Conservation (phyloP, 768 basidiomycete genomes). For the Chiua virens region DNA sequence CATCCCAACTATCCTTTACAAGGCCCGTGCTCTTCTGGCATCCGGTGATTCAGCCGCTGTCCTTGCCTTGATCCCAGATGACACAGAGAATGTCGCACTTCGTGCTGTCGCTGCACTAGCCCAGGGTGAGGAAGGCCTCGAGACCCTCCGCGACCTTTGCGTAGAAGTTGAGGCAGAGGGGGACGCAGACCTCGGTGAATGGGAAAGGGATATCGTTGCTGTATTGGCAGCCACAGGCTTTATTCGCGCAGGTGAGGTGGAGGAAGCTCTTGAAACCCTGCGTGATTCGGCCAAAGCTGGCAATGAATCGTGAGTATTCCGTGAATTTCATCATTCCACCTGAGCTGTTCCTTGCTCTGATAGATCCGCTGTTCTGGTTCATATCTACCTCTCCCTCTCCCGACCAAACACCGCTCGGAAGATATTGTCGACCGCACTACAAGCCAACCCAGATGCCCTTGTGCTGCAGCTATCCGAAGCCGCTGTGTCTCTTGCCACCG, state of each 20-base stretch:
- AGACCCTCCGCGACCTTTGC: conserved; percentile 80
- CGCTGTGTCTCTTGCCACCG: conserved; percentile 70
- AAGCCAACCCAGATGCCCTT: conserved; percentile 86
- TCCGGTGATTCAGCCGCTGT: conserved; percentile 59
- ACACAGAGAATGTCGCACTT: conserved; percentile 62
- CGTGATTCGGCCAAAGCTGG: conserved; percentile 69
- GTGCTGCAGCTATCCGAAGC: conserved; percentile 90
- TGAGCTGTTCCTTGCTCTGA: not conserved
- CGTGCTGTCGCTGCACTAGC: conserved; percentile 75
- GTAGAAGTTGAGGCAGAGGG: conserved; percentile 80
- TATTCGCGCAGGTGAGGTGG: conserved; percentile 76
- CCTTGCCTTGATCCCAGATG: conserved; percentile 53
- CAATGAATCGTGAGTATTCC: conserved; percentile 74
- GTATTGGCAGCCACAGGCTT: conserved; percentile 89
- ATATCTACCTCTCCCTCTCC: conserved; percentile 89
- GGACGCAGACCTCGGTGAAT: conserved; percentile 63
- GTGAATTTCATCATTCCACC: not conserved
- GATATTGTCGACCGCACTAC: conserved; percentile 80
- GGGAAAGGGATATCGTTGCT: conserved; percentile 71
- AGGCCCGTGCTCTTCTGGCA: conserved; percentile 77
- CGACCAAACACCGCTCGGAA: conserved; percentile 85
- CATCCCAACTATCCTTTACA: conserved; percentile 65
- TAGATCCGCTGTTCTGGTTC: conserved; percentile 80
- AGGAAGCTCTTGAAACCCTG: conserved; percentile 91
- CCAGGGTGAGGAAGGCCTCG: conserved; percentile 60